phyloP scores from a whole-genome alignment of 148 eudicot genomes.

The Talinum fruticosum region DNA sequence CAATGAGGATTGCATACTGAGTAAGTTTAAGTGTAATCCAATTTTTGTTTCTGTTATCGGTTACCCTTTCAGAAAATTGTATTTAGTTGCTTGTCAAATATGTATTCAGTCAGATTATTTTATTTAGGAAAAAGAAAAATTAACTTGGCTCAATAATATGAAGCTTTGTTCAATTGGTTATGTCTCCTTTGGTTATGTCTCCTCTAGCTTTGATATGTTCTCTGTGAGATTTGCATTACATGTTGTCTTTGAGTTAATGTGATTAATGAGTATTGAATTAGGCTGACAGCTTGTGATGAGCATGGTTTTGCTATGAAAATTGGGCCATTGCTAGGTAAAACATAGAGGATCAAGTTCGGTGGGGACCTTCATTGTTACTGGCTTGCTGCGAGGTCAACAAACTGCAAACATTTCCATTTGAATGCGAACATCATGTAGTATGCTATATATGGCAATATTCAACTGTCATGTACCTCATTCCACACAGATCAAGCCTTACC shows the following conservation, averaged over 20 bases:
- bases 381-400: not conserved
- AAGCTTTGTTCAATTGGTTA: constrained; percentile 4
- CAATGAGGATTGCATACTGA: constrained; percentile 20
- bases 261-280: too few species aligned
- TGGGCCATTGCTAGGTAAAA: not conserved
- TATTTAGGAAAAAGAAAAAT: constrained; percentile 14
- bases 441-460: not conserved
- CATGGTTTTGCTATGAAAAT: not conserved
- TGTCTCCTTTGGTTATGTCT: not conserved
- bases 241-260: not conserved
- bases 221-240: not conserved
- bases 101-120: constrained; percentile 20
- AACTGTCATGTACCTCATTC: not conserved
- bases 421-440: not conserved
- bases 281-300: not conserved
- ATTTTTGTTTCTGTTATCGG: constrained; percentile 19
- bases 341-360: not conserved
- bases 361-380: not conserved
- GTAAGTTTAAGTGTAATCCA: constrained; percentile 18
- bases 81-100: constrained; percentile 25
- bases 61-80: constrained; percentile 26
- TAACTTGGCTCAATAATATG: constrained; percentile 8
- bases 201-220: not conserved
- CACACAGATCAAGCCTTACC: not conserved
- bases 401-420: not conserved